These are phyloP conservation scores for Penicillium cataractarum DNA, from an alignment of 495 filamentous ascomycete genomes.

Conservation along the genomic window DNA sequence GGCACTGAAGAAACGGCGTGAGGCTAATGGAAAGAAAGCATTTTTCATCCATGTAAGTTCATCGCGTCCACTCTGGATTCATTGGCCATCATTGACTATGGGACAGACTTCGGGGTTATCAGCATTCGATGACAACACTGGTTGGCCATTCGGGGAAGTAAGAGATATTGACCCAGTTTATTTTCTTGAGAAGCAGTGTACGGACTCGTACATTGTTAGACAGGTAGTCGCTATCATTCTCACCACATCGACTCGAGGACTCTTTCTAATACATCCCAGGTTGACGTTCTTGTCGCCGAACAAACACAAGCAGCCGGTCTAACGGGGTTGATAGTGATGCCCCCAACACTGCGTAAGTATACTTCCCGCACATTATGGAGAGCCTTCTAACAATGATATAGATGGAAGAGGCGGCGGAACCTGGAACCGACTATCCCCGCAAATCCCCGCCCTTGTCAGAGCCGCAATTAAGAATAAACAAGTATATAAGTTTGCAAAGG, in stretches of 20 bases:
- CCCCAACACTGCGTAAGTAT: conserved; percentile 3
- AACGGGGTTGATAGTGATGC: conserved; percentile 6
- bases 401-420: conserved; percentile 6
- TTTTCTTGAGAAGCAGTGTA: conserved; percentile 11
- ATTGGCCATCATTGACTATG: neutral
- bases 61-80: neutral
- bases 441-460: conserved; percentile 1
- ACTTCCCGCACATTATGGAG: neutral
- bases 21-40: conserved; percentile 9
- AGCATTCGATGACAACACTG: conserved; percentile 5
- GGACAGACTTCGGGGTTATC: neutral
- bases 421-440: neutral
- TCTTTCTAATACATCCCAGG: neutral
- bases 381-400: neutral
- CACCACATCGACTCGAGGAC: neutral
- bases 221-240: neutral
- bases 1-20: conserved; percentile 1
- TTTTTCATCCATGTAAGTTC: conserved; percentile 9
- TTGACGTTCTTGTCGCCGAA: conserved; percentile 13
- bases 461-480: conserved; percentile 1
- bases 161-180: conserved; percentile 14
- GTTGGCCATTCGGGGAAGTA: conserved; percentile 12
- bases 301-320: conserved; percentile 6
- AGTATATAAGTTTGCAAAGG: conserved; percentile 2
- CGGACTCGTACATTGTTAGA: conserved; percentile 11